These are phyloP conservation scores for Cicer arietinum DNA, from an alignment of 306 rosid species.

Conservation along the genomic window DNA sequence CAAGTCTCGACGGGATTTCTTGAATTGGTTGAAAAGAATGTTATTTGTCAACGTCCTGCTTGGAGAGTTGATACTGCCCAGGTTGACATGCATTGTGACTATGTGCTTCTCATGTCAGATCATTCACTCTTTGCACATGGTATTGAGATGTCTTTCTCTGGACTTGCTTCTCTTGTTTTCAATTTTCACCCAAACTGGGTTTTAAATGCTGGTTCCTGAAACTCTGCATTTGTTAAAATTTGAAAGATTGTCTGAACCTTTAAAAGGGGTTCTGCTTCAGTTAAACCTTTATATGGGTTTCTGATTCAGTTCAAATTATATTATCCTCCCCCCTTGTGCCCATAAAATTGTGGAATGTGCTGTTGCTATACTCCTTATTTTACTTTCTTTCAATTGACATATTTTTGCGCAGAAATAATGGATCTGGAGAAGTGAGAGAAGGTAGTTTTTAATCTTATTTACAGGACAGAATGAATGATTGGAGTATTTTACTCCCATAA, in stretches of 20 bases:
- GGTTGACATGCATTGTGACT: constrained; percentile 61
- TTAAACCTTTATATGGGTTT: constrained; percentile 6
- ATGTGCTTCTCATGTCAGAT: constrained; percentile 79
- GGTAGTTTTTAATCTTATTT: constrained; percentile 7
- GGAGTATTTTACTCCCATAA: constrained; percentile 20
- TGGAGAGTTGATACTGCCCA: constrained; percentile 80
- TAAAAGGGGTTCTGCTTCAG: constrained; percentile 13
- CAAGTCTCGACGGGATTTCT: constrained; percentile 68
- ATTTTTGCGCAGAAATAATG: constrained; percentile 8
- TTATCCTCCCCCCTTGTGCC: background rate
- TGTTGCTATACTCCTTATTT: constrained; percentile 3
- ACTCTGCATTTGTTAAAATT: constrained; percentile 11
- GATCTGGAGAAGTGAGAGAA: background rate
- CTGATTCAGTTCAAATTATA: constrained; percentile 1
- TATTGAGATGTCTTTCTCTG: constrained; percentile 44
- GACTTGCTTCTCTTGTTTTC: constrained; percentile 19
- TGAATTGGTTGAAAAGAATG: constrained; percentile 61
- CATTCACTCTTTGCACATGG: constrained; percentile 77
- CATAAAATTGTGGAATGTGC: constrained; percentile 15
- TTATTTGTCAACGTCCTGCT: constrained; percentile 71
- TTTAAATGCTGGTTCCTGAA: constrained; percentile 9
- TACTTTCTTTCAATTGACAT: too few species aligned
- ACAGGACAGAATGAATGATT: background rate
- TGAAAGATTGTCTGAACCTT: background rate
- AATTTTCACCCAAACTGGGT: constrained; percentile 3